These are phyloP conservation scores for Vanrija sp. DNA, from an alignment of 1,284 basidiomycete genomes.

Conservation along the genomic window DNA sequence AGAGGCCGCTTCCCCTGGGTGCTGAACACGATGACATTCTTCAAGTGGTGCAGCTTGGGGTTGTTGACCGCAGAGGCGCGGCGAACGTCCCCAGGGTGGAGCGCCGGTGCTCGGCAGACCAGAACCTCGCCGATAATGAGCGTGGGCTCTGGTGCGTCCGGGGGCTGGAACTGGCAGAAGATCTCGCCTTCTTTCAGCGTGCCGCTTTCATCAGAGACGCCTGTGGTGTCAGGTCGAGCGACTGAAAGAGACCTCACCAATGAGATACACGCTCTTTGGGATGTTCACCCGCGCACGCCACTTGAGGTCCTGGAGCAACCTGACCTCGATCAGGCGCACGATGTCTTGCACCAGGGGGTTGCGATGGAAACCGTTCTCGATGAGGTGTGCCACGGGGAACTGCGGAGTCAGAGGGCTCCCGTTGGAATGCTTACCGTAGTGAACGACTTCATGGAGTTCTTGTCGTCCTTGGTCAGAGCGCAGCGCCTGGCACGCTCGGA, in stretches of 20 bases:
- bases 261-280: conserved; percentile 40
- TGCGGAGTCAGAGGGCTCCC: background rate
- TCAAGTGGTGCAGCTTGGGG: conserved; percentile 40
- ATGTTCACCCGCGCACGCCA: conserved; percentile 45
- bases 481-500: conserved; percentile 21
- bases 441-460: conserved; percentile 18
- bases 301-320: conserved; percentile 46
- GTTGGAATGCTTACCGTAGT: conserved; percentile 21
- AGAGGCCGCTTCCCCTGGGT: conserved; percentile 40
- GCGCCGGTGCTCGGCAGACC: conserved; percentile 46
- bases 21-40: conserved; percentile 49
- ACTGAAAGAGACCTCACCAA: conserved; percentile 25
- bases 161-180: conserved; percentile 46
- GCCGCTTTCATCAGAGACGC: conserved; percentile 44
- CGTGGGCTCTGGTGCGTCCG: conserved; percentile 20
- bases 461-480: conserved; percentile 23
- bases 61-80: conserved; percentile 38
- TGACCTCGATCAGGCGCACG: conserved; percentile 37
- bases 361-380: conserved; percentile 37
- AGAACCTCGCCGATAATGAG: conserved; percentile 38
- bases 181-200: conserved; percentile 41
- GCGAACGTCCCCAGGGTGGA: conserved; percentile 44
- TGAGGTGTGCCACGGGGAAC: conserved; percentile 41
- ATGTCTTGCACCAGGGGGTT: conserved; percentile 45
- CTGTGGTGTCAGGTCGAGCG: conserved; percentile 13